Conservation (phyloP, 2,329 filamentous ascomycete species). For the Raffaelea albimanens region DNA sequence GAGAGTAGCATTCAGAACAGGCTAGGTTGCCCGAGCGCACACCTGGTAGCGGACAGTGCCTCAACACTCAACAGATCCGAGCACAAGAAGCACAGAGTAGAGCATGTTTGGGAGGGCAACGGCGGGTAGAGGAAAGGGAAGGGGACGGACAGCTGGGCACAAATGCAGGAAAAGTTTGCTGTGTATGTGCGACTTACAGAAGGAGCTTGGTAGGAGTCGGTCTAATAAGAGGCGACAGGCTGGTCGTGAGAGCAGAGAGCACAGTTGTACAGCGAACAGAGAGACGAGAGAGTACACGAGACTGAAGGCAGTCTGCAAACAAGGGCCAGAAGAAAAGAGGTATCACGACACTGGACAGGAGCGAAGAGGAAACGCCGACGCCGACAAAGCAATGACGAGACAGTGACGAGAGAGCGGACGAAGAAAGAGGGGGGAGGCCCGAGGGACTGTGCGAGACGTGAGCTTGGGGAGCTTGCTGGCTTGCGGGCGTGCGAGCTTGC, state of each 20-base stretch:
- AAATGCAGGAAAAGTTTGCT: no score
- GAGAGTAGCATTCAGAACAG: neutral
- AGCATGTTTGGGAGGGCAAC: no score
- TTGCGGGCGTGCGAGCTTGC: no score
- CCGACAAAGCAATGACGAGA: constrained; percentile 7
- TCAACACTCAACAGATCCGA: no score
- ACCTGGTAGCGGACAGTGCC: neutral
- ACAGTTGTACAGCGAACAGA: no score
- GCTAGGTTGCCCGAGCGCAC: neutral
- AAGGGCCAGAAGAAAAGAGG: neutral
- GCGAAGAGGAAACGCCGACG: constrained; percentile 8
- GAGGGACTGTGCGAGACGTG: no score
- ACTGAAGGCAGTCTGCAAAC: neutral
- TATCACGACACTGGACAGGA: constrained; percentile 6
- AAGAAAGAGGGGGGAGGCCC: neutral
- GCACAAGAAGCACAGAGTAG: neutral
- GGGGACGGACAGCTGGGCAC: neutral
- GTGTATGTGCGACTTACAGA: no score
- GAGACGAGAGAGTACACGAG: no score
- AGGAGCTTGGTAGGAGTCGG: no score
- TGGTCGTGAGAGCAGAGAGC: no score
- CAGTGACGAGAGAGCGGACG: neutral
- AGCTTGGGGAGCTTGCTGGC: no score
- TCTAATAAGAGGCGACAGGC: no score
- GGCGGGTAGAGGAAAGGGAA: neutral